Base-by-base conservation (phyloP, 1,284 basidiomycete species). In the Meripilus lineatus region DNA sequence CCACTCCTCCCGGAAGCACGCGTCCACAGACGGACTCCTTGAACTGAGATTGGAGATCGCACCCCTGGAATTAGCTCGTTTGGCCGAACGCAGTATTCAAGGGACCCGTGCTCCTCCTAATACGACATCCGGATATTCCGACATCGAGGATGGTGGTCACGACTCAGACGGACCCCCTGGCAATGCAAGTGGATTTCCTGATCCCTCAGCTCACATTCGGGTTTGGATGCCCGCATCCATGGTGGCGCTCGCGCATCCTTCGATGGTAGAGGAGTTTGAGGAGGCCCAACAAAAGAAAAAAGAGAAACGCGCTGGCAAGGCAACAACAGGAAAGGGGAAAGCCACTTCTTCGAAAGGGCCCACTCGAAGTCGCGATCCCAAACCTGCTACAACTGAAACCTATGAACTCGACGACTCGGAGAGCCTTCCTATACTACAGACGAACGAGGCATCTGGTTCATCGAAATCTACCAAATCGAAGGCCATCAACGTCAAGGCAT, bases 151-250 rank as follows among this genome's bases (percentile, higher is more conserved):
- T 26, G 61, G 57, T 10, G 56, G 53, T 2, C 69, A 66, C 10
- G 65, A 62, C 4, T 66, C 58, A 7, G 55, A 50, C 32, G 56
- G 52, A 25, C n/a, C 22, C 7, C 15, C 15, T 11, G 65, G 59
- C 38, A 54, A 56, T 25, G 52, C 50, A 11, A 70, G 69, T 57
- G 74, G 68, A 48, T 53, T 59, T 5, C 64, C 72, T 3, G 69
- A 74, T 51, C 72, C 85, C 4, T 47, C 67, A 22, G 67, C 66
- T 42, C 69, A 74, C 51, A 53, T 87, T 51, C 69, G 84, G 22
- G 55, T 91, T 25, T 88, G 85, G 85, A 71, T 89, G 68, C 84
- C 88, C 1, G 85, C 83, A 13, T 80, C 75, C 47, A 83, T 93
- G 70, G 74, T 92, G 6, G 65, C 68, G 14, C 62, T 79, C 39